Evolutionary conservation across 805 yeast genomes (phyloP).

Genomic region (Nakazawaea wyomingensis): DNA sequence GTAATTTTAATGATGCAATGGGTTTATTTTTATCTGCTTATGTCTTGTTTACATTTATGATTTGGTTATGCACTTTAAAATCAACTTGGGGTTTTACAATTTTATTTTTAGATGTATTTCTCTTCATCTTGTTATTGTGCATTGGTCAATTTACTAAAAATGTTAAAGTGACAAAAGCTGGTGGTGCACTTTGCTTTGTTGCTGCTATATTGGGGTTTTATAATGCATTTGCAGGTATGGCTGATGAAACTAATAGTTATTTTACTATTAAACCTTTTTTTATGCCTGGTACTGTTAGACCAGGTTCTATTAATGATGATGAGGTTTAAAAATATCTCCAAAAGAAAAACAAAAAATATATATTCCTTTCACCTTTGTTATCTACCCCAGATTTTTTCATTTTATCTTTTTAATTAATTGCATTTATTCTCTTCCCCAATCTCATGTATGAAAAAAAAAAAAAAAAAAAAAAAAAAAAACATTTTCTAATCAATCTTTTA

Average conservation of each 20-base stretch:
- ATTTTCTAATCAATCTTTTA: too few species aligned
- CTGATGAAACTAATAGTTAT: conserved; percentile 53
- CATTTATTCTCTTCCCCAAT: too few species aligned
- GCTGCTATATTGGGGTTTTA: conserved; percentile 41
- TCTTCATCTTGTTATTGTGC: conserved; percentile 40
- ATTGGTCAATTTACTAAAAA: conserved; percentile 37
- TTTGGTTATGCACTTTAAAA: conserved; percentile 43
- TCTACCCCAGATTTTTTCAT: too few species aligned
- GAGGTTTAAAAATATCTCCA: neutral
- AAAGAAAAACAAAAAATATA: neutral
- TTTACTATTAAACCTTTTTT: conserved; percentile 43
- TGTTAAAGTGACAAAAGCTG: conserved; percentile 32
- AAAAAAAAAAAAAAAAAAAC: too few species aligned
- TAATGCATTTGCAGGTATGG: conserved; percentile 41
- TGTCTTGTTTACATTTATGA: conserved; percentile 43
- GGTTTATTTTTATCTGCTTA: conserved; percentile 48
- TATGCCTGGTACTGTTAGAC: conserved; percentile 36
- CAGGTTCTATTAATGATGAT: too few species aligned
- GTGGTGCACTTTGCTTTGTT: conserved; percentile 42
- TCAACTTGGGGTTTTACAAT: conserved; percentile 37
- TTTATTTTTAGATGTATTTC: conserved; percentile 37
- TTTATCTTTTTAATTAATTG: too few species aligned
- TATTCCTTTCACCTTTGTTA: too few species aligned
- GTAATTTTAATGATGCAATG: conserved; percentile 33
- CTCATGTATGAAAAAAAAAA: too few species aligned